phyloP scores from a whole-genome alignment of 805 yeast genomes.

The Yueomyces sinensis region DNA sequence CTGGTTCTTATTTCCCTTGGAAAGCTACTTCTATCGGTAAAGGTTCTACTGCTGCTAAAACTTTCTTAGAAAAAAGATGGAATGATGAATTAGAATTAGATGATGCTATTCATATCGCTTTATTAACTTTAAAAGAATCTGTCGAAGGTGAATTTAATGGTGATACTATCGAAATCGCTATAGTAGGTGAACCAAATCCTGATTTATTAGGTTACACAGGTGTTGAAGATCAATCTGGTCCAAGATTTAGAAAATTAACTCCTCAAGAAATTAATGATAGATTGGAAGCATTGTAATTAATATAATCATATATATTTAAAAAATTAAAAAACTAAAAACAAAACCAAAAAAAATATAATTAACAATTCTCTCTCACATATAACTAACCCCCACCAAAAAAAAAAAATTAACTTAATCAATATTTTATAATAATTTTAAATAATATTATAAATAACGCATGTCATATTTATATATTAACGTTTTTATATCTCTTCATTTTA shows the following conservation, averaged over 20 bases:
- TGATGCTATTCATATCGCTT: constrained; percentile 95
- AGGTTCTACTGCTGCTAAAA: constrained; percentile 91
- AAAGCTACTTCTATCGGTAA: constrained; percentile 98
- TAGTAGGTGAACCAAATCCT: constrained; percentile 74
- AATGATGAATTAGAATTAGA: constrained; percentile 92
- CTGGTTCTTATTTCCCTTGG: constrained; percentile 98
- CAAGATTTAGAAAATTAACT: constrained; percentile 73
- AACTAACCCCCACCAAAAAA: too few relatives aligned
- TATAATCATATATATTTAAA: too few relatives aligned
- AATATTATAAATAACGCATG: too few relatives aligned
- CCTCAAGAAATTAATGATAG: constrained; percentile 94
- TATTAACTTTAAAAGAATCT: constrained; percentile 86
- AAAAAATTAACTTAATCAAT: too few relatives aligned
- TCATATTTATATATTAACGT: too few relatives aligned
- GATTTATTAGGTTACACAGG: constrained; percentile 78
- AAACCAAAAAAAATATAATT: too few relatives aligned
- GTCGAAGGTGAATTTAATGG: constrained; percentile 98
- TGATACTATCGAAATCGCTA: constrained; percentile 83
- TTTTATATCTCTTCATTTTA: too few relatives aligned
- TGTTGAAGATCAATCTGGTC: constrained; percentile 64
- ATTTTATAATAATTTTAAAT: too few relatives aligned
- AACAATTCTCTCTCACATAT: too few relatives aligned
- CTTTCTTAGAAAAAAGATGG: constrained; percentile 96
- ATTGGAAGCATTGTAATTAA: constrained; percentile 77
- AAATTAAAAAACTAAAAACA: too few relatives aligned